Base-by-base conservation (phyloP, 2,329 filamentous ascomycete genomes). In the Trichoderma brevicompactum region DNA sequence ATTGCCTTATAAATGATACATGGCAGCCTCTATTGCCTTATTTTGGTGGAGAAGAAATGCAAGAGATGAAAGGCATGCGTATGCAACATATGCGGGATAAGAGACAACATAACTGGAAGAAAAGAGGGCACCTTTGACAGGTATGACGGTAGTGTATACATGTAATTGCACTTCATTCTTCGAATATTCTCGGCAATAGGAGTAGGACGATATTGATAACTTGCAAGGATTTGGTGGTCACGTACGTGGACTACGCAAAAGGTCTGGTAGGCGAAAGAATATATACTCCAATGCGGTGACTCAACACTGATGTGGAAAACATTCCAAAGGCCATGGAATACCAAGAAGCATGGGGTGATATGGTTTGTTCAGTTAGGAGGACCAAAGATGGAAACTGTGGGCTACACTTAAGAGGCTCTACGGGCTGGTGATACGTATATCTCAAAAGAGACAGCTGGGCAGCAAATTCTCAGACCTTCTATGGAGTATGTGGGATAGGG, bases 281-380 rank as follows among this genome's bases (percentile, higher is more conserved):
- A 23, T 46, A 23, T 36, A 19, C 23, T 58, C 6, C 40, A 36
- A 44, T 58, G 40, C 7, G 54, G 54, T 7, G 23, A 12, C 10
- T 58, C 54, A 7, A 46, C 28, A 2, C 40, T 58, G 3, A 58
- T 46, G n/a, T 58, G 54, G 40, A 46, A 36, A 19, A 46, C 40
- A n/a, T 19, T 58, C 9, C 17, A 34, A 44, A 46, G 28, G 54
- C 40, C 7, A 58, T 58, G 41, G 12, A 44, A 3, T 58, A 46
- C 28, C 54, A 58, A 13, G 54, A 58, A 23, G 54, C 9, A n/a
- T 58, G 54, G 40, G 54, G 46, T 12, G 54, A 58, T 15, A 58
- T 58, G 54, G 54, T 40, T 7, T 58, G 40, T 44, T 19, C 34
- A n/a, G 54, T 58, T 8, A 43, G n/a, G 17, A 8, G 41, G 1